phyloP scores from a whole-genome alignment of 1,284 basidiomycete genomes.

The Fomitiporia mediterranea region DNA sequence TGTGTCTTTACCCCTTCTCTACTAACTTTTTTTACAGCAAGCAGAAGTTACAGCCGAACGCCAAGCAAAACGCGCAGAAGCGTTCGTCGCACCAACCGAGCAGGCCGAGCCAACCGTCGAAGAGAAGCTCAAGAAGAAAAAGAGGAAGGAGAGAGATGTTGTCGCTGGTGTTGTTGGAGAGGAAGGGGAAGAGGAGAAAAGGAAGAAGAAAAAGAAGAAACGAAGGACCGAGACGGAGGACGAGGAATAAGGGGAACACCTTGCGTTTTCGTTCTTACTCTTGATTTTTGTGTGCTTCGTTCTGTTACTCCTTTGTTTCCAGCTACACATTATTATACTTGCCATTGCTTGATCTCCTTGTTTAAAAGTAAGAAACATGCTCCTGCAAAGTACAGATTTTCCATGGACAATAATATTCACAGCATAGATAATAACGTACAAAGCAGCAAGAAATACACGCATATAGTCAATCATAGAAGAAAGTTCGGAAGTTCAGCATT shows the following conservation, averaged over 20 bases:
- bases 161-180: too few species aligned
- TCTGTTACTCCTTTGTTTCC: too few species aligned
- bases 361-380: too few species aligned
- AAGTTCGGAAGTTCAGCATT: not conserved
- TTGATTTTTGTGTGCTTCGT: too few species aligned
- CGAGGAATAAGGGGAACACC: conserved; percentile 24
- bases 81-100: conserved; percentile 79
- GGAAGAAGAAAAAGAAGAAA: conserved; percentile 30
- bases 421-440: not conserved
- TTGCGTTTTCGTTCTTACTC: not conserved
- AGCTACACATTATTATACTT: too few species aligned
- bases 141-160: too few species aligned
- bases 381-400: too few species aligned
- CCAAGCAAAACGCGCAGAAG: conserved; percentile 75
- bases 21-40: conserved; percentile 51
- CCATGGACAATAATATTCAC: not conserved
- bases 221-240: conserved; percentile 23
- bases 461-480: not conserved
- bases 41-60: conserved; percentile 63
- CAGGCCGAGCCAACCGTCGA: conserved; percentile 65
- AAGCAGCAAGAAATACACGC: not conserved
- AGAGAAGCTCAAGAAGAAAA: conserved; percentile 64
- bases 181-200: conserved; percentile 31
- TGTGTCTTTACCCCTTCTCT: not conserved
- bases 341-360: too few species aligned